Evolutionary conservation across 805 yeast species (phyloP).

Genomic region (Wickerhamiella shivajii): DNA sequence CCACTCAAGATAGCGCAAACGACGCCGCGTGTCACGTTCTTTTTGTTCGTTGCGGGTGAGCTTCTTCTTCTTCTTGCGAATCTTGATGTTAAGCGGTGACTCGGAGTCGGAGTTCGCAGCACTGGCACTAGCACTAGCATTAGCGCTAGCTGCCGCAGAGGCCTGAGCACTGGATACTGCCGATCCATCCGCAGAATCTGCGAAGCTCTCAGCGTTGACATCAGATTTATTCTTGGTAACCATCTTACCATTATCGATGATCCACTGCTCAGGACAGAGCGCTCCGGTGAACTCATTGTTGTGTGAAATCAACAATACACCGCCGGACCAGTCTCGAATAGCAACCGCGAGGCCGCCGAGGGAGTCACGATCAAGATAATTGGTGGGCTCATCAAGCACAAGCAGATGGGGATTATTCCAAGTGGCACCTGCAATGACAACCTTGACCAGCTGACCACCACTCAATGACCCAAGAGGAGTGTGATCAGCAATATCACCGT

Average conservation of each 20-base stretch:
- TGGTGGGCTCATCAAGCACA: conserved; percentile 96
- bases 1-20: conserved; percentile 91
- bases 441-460: conserved; percentile 96
- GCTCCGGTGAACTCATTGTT: conserved; percentile 96
- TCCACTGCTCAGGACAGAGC: conserved; percentile 96
- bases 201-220: conserved; percentile 67
- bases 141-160: conserved; percentile 33
- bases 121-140: conserved; percentile 30
- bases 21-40: conserved; percentile 79
- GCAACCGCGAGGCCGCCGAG: conserved; percentile 96
- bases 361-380: conserved; percentile 94
- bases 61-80: conserved; percentile 87
- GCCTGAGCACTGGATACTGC: conserved; percentile 31
- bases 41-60: conserved; percentile 94
- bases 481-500: conserved; percentile 96
- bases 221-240: conserved; percentile 68
- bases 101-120: conserved; percentile 40
- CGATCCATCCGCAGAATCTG: conserved; percentile 36
- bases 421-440: conserved; percentile 98
- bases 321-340: conserved; percentile 95
- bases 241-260: conserved; percentile 82
- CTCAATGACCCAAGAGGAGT: conserved; percentile 93
- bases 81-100: conserved; percentile 92
- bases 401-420: conserved; percentile 98
- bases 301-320: conserved; percentile 97